A percentile compares a stretch with the other conserved stretches of the same genome.
Conservation (phyloP, 352 stramenopile genomes). For the Pythium aphanidermatum region DNA sequence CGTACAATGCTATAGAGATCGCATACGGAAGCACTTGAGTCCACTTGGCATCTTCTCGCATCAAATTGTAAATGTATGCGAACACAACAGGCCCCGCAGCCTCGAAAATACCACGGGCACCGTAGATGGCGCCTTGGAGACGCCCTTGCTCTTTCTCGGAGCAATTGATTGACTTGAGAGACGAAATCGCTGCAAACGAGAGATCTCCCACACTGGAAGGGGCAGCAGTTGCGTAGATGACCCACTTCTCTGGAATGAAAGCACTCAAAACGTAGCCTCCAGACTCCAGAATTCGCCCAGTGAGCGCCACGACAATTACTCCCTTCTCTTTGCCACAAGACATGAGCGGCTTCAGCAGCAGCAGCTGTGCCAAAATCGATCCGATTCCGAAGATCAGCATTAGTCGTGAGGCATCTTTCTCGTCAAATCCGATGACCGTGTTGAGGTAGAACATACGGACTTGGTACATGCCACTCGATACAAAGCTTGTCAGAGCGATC, state of each 20-base stretch:
- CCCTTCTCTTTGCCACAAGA: conserved; percentile 48
- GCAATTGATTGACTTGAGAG: conserved; percentile 53
- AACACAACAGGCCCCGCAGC: conserved; percentile 50
- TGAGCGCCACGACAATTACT: conserved; percentile 55
- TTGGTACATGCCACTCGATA: conserved; percentile 47
- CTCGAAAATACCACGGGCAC: conserved; percentile 55
- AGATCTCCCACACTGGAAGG: conserved; percentile 49
- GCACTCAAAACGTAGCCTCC: conserved; percentile 32
- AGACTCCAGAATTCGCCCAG: conserved; percentile 33
- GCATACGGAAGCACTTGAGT: conserved; percentile 55
- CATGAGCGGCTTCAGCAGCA: conserved; percentile 64
- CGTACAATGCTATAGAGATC: conserved; percentile 45
- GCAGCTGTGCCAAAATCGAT: conserved; percentile 47
- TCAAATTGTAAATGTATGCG: conserved; percentile 45
- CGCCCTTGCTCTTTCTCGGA: conserved; percentile 72
- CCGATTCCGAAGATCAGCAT: conserved; percentile 52
- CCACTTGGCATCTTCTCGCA: conserved; percentile 34
- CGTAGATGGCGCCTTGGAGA: conserved; percentile 69
- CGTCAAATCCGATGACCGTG: conserved; percentile 61
- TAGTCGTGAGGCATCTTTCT: conserved; percentile 51
- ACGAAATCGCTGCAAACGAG: conserved; percentile 63
- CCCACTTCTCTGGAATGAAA: conserved; percentile 50
- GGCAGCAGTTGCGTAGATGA: conserved; percentile 43
- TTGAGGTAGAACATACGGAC: conserved; percentile 76
- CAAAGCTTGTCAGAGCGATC: conserved; percentile 65